Conservation (phyloP, 352 stramenopile species). For the Phytopythium cucurbitacearum region DNA sequence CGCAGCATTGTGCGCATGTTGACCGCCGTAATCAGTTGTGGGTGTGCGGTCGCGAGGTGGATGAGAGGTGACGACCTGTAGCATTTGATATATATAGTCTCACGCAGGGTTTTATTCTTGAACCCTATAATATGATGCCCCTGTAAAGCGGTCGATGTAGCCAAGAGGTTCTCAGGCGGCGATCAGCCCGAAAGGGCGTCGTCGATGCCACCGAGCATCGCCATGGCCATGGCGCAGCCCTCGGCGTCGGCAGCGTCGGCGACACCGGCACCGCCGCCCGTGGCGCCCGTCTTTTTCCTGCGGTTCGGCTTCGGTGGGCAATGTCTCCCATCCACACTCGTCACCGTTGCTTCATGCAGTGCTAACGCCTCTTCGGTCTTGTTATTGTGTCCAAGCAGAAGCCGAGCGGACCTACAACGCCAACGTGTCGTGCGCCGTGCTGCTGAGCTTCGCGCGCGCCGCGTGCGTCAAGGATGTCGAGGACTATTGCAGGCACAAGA, state of each 20-base stretch:
- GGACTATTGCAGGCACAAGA: conserved; percentile 72
- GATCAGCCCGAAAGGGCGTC: too few relatives aligned
- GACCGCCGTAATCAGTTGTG: too few relatives aligned
- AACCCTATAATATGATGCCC: too few relatives aligned
- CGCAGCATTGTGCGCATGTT: too few relatives aligned
- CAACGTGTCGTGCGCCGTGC: conserved; percentile 64
- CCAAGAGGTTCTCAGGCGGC: too few relatives aligned
- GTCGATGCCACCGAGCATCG: too few relatives aligned
- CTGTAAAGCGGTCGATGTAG: too few relatives aligned
- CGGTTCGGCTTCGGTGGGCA: conserved; percentile 78
- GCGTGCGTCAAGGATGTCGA: conserved; percentile 63
- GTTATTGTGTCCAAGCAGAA: conserved; percentile 35
- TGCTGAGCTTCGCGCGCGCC: conserved; percentile 68
- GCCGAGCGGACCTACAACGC: conserved; percentile 74
- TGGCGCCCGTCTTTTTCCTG: conserved; percentile 60
- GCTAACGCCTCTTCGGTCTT: neutral
- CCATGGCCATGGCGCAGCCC: too few relatives aligned
- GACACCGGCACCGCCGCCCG: neutral
- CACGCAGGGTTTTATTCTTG: too few relatives aligned
- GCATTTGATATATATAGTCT: too few relatives aligned
- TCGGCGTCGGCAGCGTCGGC: neutral
- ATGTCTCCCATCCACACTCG: neutral
- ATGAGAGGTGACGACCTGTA: too few relatives aligned
- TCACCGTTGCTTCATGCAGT: neutral
- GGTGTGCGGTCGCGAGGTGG: too few relatives aligned